A percentile compares a stretch with the other conserved stretches of the same genome.
Conservation (phyloP, 83 land plant species). For the Larix sibirica region DNA sequence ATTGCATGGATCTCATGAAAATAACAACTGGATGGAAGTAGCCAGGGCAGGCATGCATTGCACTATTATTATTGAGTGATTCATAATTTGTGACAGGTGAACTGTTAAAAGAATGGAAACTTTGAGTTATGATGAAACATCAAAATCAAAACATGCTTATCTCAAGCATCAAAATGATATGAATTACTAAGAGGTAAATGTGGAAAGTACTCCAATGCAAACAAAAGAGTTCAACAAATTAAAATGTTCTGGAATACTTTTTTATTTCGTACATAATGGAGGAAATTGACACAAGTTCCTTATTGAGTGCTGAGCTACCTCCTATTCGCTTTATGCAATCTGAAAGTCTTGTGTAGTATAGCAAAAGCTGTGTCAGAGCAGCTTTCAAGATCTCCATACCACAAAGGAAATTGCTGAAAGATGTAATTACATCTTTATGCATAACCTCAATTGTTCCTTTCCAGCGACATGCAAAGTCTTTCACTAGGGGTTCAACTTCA, state of each 20-base stretch:
- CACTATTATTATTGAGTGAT: too few relatives aligned
- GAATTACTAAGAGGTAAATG: too few relatives aligned
- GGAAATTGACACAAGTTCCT: conserved; percentile 90
- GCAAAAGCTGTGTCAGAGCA: conserved; percentile 91
- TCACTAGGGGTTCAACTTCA: conserved; percentile 94
- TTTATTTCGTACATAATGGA: conserved; percentile 97
- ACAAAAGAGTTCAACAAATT: not conserved
- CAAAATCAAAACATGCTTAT: too few relatives aligned
- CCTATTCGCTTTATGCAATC: conserved; percentile 80
- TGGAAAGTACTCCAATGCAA: too few relatives aligned
- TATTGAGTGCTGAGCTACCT: conserved; percentile 86
- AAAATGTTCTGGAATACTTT: conserved; percentile 96
- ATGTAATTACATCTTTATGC: conserved; percentile 99
- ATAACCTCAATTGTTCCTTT: conserved; percentile 92
- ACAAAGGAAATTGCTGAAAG: conserved; percentile 98
- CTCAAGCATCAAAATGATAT: too few relatives aligned
- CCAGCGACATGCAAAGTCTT: conserved; percentile 96
- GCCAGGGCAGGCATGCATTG: too few relatives aligned
- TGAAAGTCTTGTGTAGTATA: conserved; percentile 94
- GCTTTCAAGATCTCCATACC: conserved; percentile 98
- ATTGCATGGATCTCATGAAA: too few relatives aligned
- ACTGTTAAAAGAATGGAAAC: too few relatives aligned
- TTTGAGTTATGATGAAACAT: too few relatives aligned
- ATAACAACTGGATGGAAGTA: too few relatives aligned
- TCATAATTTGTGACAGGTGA: too few relatives aligned